phyloP scores from a whole-genome alignment of 2,329 filamentous ascomycete genomes.

The Macrophomina tecta region DNA sequence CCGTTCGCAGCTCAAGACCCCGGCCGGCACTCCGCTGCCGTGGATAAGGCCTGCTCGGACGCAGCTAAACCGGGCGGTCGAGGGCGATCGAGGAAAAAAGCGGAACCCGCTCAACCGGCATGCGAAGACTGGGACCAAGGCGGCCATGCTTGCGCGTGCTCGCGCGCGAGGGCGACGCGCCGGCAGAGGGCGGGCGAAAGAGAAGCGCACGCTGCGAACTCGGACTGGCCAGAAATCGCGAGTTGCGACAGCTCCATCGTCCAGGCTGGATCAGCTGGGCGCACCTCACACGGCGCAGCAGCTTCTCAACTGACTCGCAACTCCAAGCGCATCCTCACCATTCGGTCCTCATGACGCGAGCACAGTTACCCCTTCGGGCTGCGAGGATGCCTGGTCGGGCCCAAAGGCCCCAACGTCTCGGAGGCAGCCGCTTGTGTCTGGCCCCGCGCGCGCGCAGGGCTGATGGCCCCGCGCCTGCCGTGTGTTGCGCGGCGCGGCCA shows the following conservation, averaged over 20 bases:
- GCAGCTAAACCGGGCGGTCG: conserved; percentile 3
- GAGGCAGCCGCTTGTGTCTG: conserved; percentile 3
- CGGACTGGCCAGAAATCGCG: background rate
- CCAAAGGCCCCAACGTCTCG: background rate
- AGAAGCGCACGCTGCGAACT: background rate
- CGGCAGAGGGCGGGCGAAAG: background rate
- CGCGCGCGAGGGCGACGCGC: background rate
- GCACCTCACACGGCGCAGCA: background rate
- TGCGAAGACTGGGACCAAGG: conserved; percentile 1
- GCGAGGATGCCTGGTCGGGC: conserved; percentile 6
- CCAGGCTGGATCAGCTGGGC: conserved; percentile 7
- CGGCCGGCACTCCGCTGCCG: conserved; percentile 2
- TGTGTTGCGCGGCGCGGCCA: background rate
- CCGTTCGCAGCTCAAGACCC: conserved; percentile 8
- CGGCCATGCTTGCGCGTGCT: background rate
- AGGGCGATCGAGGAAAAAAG: conserved; percentile 16
- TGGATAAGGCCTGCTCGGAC: conserved; percentile 1
- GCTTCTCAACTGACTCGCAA: conserved; percentile 3
- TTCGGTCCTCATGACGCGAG: conserved; percentile 11
- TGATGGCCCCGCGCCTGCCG: background rate
- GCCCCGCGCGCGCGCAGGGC: background rate
- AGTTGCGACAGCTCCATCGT: background rate
- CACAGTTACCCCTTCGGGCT: conserved; percentile 20
- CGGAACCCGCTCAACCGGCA: background rate
- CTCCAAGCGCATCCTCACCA: background rate